phyloP scores from a whole-genome alignment of 179 eudicot species.

The Actinidia polygama region DNA sequence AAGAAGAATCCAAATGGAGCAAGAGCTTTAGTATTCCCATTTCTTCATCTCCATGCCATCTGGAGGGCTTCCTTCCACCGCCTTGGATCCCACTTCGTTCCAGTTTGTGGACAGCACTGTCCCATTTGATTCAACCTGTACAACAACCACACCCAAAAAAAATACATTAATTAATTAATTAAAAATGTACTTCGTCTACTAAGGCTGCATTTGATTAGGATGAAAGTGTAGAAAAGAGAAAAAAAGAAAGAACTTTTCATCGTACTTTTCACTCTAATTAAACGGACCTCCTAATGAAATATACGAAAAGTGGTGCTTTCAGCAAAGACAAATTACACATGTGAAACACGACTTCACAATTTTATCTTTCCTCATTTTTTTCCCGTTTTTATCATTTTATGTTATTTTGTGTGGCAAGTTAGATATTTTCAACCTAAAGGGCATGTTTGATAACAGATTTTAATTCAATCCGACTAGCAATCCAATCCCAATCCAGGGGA shows the following conservation, averaged over 20 bases:
- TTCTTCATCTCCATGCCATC: constrained; percentile 98
- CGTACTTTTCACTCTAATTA: too few species aligned
- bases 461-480: too few species aligned
- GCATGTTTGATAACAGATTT: too few species aligned
- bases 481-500: too few species aligned
- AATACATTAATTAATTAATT: too few species aligned
- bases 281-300: neutral
- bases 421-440: neutral
- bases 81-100: constrained; percentile 94
- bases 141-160: neutral
- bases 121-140: constrained; percentile 92
- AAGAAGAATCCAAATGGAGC: neutral
- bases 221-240: too few species aligned
- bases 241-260: too few species aligned
- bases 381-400: neutral
- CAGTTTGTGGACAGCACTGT: constrained; percentile 96
- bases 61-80: constrained; percentile 91
- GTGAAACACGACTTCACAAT: too few species aligned
- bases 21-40: constrained; percentile 62
- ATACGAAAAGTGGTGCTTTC: neutral
- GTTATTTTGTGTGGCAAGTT: neutral
- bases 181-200: too few species aligned
- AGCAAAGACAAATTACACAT: too few species aligned
- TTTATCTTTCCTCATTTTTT: neutral
- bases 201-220: too few species aligned